phyloP scores from a whole-genome alignment of 2,329 filamentous ascomycete genomes.

The Calonectria multiphialidica region DNA sequence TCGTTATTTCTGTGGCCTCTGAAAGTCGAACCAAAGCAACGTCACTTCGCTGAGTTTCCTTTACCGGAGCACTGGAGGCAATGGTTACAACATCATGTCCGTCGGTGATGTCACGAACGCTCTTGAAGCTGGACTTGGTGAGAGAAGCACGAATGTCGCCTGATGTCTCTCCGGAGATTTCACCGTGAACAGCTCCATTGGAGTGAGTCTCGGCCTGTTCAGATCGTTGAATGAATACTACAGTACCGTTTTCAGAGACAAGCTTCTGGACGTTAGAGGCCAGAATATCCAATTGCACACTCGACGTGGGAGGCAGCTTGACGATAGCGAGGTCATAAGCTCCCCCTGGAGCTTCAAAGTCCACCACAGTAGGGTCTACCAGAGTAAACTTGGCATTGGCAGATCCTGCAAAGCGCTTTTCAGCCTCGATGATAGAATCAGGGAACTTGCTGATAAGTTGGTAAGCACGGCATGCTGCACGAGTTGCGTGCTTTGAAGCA shows the following conservation, averaged over 20 bases:
- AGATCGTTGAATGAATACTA: neutral
- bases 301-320: neutral
- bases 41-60: neutral
- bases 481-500: neutral
- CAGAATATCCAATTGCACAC: neutral
- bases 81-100: neutral
- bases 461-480: slow-evolving; percentile 8
- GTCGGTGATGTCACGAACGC: neutral
- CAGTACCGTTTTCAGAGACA: neutral
- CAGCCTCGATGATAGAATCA: slow-evolving; percentile 6
- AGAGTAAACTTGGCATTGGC: slow-evolving; percentile 17
- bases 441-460: slow-evolving; percentile 5
- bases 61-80: neutral
- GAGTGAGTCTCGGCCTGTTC: neutral
- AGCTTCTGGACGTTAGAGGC: neutral
- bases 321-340: slow-evolving; percentile 4
- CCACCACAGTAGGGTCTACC: neutral
- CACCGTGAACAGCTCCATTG: neutral
- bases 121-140: neutral
- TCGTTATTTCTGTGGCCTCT: neutral
- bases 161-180: neutral
- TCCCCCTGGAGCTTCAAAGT: neutral
- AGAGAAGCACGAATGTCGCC: neutral
- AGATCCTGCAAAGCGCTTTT: neutral
- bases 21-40: neutral